These are phyloP conservation scores for Cercophora newfieldiana DNA, from an alignment of 495 filamentous ascomycete species.

Conservation along the genomic window DNA sequence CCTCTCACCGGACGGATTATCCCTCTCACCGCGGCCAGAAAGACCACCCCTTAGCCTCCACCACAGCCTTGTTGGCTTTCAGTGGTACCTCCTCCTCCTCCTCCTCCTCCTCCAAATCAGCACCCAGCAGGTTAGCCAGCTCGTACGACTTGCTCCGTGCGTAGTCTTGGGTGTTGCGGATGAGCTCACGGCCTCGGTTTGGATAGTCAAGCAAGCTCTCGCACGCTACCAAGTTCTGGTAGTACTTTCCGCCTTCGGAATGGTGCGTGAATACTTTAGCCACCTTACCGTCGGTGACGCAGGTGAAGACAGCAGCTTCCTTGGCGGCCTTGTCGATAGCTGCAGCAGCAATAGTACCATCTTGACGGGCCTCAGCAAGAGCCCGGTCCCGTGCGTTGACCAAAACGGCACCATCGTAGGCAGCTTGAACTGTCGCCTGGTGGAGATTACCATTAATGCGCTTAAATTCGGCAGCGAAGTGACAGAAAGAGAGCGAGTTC, in stretches of 20 bases:
- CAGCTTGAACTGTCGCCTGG: constrained; percentile 9
- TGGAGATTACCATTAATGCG: constrained; percentile 5
- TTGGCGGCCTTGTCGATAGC: constrained; percentile 7
- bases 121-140: constrained; percentile 7
- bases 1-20: neutral
- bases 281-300: constrained; percentile 10
- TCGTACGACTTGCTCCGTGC: constrained; percentile 12
- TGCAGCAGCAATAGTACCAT: neutral
- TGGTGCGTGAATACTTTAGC: constrained; percentile 4
- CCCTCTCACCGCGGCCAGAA: neutral
- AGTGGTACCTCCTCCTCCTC: neutral
- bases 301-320: constrained; percentile 12
- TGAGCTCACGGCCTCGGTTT: constrained; percentile 13
- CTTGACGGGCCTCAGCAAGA: constrained; percentile 7
- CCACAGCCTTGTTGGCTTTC: neutral
- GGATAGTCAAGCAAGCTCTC: constrained; percentile 13
- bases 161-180: constrained; percentile 13
- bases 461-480: constrained; percentile 14
- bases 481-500: constrained; percentile 7
- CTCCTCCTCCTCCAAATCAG: constrained; percentile 2
- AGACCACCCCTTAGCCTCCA: neutral
- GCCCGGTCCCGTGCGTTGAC: constrained; percentile 14
- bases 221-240: constrained; percentile 9
- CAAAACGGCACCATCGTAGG: constrained; percentile 13
- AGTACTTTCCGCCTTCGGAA: constrained; percentile 8